Evolutionary conservation across 1,139 yeast species (phyloP).

Genomic region (Kodamaea fungicola): DNA sequence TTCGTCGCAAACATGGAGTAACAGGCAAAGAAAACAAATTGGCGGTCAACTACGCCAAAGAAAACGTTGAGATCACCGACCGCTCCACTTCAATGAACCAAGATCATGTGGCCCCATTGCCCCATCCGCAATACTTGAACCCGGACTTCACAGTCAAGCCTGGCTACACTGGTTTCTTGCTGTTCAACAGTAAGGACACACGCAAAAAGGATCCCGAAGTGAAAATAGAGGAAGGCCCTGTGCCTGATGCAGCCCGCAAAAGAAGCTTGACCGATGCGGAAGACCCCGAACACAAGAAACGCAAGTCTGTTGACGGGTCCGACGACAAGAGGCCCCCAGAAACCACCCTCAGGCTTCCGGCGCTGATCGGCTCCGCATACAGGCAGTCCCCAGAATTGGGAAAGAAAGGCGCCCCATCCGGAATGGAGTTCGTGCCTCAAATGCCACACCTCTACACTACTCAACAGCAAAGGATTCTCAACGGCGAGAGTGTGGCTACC

Average conservation of each 20-base stretch:
- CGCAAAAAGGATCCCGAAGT: slow-evolving; percentile 7
- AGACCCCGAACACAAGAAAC: not conserved
- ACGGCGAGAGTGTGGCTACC: slow-evolving; percentile 1
- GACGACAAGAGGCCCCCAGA: not conserved
- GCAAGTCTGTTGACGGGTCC: not conserved
- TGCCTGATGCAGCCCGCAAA: not conserved
- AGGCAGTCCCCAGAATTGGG: not conserved
- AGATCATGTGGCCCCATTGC: slow-evolving; percentile 21
- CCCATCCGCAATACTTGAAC: slow-evolving; percentile 31
- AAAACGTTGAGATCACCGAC: slow-evolving; percentile 38
- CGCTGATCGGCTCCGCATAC: not conserved
- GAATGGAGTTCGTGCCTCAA: slow-evolving; percentile 3
- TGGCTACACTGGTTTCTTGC: slow-evolving; percentile 30
- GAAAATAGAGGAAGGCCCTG: not conserved
- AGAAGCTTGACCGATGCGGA: not conserved
- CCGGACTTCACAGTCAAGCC: slow-evolving; percentile 28
- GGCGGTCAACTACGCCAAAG: slow-evolving; percentile 49
- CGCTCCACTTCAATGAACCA: slow-evolving; percentile 20
- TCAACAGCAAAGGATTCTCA: slow-evolving; percentile 1
- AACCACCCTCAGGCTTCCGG: not conserved
- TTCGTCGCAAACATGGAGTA: slow-evolving; percentile 44
- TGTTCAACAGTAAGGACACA: slow-evolving; percentile 21
- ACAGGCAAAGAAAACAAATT: slow-evolving; percentile 46
- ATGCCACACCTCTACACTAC: slow-evolving; percentile 5
- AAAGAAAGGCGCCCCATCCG: not conserved